Conservation (phyloP, 2,329 filamentous ascomycete species). For the Penicillium griseofulvum region DNA sequence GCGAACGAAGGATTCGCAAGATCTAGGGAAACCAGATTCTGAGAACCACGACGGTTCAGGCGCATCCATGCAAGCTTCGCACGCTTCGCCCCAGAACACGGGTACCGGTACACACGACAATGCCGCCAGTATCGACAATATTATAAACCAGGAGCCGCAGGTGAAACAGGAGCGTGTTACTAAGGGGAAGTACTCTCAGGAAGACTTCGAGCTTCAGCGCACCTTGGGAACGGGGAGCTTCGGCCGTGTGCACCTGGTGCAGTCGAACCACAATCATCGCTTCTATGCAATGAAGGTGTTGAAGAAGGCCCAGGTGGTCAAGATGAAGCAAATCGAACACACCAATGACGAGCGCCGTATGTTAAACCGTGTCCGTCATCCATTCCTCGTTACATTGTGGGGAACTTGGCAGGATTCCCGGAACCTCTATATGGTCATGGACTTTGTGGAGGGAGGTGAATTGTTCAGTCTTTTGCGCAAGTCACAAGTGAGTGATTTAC, state of each 20-base stretch:
- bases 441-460: constrained; percentile 98
- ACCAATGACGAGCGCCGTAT: constrained; percentile 97
- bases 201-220: constrained; percentile 83
- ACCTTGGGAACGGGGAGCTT: constrained; percentile 97
- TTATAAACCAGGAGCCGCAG: constrained; percentile 59
- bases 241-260: constrained; percentile 91
- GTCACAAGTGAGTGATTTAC: constrained; percentile 66
- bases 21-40: constrained; percentile 5
- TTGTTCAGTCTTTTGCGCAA: constrained; percentile 93
- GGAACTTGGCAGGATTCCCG: constrained; percentile 94
- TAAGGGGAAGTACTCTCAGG: constrained; percentile 94
- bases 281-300: constrained; percentile 98
- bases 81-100: constrained; percentile 49
- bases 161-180: constrained; percentile 60
- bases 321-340: constrained; percentile 99
- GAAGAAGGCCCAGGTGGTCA: constrained; percentile 97
- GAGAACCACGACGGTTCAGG: constrained; percentile 21
- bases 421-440: constrained; percentile 99
- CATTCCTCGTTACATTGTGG: constrained; percentile 96
- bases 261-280: constrained; percentile 95
- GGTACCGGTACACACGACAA: constrained; percentile 52
- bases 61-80: constrained; percentile 37
- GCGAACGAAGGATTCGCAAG: constrained; percentile 82
- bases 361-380: constrained; percentile 95
- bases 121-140: constrained; percentile 76